Conservation (phyloP, 768 basidiomycete species). For the Pulveroboletus ravenelii region DNA sequence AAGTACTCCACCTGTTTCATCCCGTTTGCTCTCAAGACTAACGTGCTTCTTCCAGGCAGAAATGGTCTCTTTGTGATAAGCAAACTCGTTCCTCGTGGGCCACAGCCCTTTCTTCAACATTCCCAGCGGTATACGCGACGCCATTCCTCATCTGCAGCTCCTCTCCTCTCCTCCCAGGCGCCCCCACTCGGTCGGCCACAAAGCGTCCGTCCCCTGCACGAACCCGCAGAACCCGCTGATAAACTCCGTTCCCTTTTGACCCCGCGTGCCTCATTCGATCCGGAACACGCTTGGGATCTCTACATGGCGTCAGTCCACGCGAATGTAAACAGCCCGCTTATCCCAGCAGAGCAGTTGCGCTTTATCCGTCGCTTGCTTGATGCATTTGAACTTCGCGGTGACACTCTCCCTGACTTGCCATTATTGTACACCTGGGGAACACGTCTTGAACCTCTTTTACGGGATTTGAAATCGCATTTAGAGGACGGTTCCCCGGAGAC, state of each 20-base stretch:
- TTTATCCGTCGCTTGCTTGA: conserved; percentile 25
- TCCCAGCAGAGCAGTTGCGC: conserved; percentile 23
- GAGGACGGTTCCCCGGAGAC: conserved; percentile 15
- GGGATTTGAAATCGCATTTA: conserved; percentile 24
- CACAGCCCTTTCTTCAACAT: conserved; percentile 10
- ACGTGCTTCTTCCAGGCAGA: conserved; percentile 22
- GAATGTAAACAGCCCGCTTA: conserved; percentile 9
- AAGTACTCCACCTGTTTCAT: conserved; percentile 29
- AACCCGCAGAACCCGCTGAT: conserved; percentile 5
- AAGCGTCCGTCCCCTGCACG: not conserved
- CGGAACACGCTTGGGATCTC: conserved; percentile 38
- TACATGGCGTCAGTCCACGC: conserved; percentile 25
- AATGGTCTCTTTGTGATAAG: conserved; percentile 35
- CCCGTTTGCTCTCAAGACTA: conserved; percentile 1
- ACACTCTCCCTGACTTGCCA: conserved; percentile 16
- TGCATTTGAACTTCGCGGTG: conserved; percentile 10
- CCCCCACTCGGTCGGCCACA: conserved; percentile 8
- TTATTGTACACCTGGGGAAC: conserved; percentile 33
- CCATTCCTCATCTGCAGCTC: conserved; percentile 22
- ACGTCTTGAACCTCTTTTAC: conserved; percentile 34
- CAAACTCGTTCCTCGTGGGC: conserved; percentile 30
- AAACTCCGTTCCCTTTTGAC: conserved; percentile 20
- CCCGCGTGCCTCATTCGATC: conserved; percentile 24
- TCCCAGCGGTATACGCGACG: conserved; percentile 20
- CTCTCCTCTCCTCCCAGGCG: conserved; percentile 10